Base-by-base conservation (phyloP, 75 land plant genomes). In the Pseudotsuga menziesii region DNA sequence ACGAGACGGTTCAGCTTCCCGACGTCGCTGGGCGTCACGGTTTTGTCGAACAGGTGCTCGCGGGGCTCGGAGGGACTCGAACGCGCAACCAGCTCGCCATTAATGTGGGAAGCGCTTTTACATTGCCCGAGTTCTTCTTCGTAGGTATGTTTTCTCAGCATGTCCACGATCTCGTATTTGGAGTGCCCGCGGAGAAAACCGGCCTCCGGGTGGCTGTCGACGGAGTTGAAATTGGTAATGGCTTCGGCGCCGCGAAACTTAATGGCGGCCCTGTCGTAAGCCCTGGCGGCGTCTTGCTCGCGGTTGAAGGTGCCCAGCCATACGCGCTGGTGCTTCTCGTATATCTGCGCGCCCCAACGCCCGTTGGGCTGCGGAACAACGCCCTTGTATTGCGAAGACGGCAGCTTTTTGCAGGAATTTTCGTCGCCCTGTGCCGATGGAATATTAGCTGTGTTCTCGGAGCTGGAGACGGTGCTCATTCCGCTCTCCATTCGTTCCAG, bases 281-380 rank as follows among this genome's bases (percentile, higher is more conserved):
- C 83, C 16, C 78, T 59, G 15, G 88, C 88, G 3, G 88, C 88
- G 22, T 84, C 87, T 19, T 84, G 80, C 61, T 86, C 87, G 15
- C 52, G 74, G 72, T 78, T 78, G 88, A 86, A 86, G 17, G 88
- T 86, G 16, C 88, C 88, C 75, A 86, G 71, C 88, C 88, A 86
- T 14, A 86, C 76, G 0, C 88, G 76, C 54, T 81, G 83, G 67
- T 86, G 85, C 72, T 86, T 86, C 76, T 86, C 87, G 55, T 86
- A 86, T 44, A 86, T 86, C 64, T 86, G 88, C 20, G 87, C 88
- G 0, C 88, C 88, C 88, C 88, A 86, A 14, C 88, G 79, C 29
- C 88, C 88, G 57, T 86, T 86, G 3, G 87, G 87, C 74, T 86
- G 88, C 26, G 88, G 80, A 8, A 86, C 87, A 19, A 86, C 88